Evolutionary conservation across 1,139 yeast species (phyloP), one percentile per base, ranked within the genome.

Genomic region (Blastobotrys buckinghamii): DNA sequence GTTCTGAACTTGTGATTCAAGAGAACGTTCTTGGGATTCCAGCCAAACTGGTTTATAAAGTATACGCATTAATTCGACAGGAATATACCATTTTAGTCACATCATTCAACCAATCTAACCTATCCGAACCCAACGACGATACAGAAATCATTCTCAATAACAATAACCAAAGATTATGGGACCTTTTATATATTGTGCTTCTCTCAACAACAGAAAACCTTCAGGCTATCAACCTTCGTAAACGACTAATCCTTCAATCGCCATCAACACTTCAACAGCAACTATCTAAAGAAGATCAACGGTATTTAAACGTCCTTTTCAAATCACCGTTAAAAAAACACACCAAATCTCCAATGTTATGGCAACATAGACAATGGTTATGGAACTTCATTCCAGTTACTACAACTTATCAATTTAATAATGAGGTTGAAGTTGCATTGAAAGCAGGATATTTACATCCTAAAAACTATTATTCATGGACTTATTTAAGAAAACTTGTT

Each of bases 401-500:
- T n/a, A n/a, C n/a, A n/a, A n/a, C n/a, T n/a, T n/a, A n/a, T n/a
- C n/a, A 41, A 15, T 19, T 44, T 13, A 43, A 40, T 12, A 26
- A 19, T 13, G 72, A 70, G 50, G 41, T 64, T 30, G 51, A 52
- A 6, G 51, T 66, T 1, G 63, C 72, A 1, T 48, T 64, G 1
- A 46, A 49, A 13, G 73, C 79, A 0, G 68, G 68, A 0, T 57
- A 52, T 24, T 52, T 59, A 22, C 79, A 75, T 54, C 71, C 72
- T 2, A 58, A 67, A 40, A 76, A 74, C 55, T 75, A 75, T 55
- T 75, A 75, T 50, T 76, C 78, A 0, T 69, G 74, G 70, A 58
- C 62, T 9, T 65, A 67, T 47, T 64, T 73, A 5, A 61, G 77
- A 30, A 67, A 68, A 59, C 49, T 72, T 29, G 50, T 67, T 2